Base-by-base conservation (phyloP, 805 yeast genomes). In the Wickerhamiella kurtzmanii region DNA sequence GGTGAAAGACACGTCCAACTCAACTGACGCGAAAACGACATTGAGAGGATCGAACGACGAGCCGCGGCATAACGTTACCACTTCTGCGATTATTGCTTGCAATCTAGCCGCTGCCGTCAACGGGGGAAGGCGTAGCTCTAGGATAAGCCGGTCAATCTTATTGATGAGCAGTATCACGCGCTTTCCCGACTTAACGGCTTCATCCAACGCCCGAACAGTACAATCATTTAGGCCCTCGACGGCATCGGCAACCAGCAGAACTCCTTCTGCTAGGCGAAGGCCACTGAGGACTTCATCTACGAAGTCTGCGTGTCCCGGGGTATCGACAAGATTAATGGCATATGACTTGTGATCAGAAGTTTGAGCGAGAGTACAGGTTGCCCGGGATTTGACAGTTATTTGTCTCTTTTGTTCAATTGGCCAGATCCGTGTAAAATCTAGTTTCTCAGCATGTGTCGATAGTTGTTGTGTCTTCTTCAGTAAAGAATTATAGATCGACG, bases 251-350 rank as follows among this genome's bases (percentile, higher is more conserved):
- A 85, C 82, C 1, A 87, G 61, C 0, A 80, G 64, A 0, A 75
- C 76, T 2, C 80, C 76, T 52, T 92, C 96, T 0, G 74, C 72
- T 0, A 79, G 67, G 19, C 75, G 61, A 8, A 79, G 61, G 0
- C 82, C 73, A 0, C 75, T 71, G 0, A 76, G 70, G 3, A 76
- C 64, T 54, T 92, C 96, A 58, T 86, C 96, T 22, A 70, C 64
- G 57, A 92, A 92, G 57, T 86, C 80, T 0, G 75, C 73, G 62
- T 92, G 97, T 0, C 99, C 99, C 0, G 99, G 99, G 0, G 95
- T 69, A 57, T 94, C 99, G 0, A 86, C 53, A 0, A 88, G 51
- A 56, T 82, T 84, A 18, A 79, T 56, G 0, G 76, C 74, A 16
- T 66, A 63, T 0, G 94, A 79, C 50, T 73, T 75, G 1, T 69